Evolutionary conservation across 108 stramenopile genomes (phyloP).

Genomic region (Skeletonema potamos): DNA sequence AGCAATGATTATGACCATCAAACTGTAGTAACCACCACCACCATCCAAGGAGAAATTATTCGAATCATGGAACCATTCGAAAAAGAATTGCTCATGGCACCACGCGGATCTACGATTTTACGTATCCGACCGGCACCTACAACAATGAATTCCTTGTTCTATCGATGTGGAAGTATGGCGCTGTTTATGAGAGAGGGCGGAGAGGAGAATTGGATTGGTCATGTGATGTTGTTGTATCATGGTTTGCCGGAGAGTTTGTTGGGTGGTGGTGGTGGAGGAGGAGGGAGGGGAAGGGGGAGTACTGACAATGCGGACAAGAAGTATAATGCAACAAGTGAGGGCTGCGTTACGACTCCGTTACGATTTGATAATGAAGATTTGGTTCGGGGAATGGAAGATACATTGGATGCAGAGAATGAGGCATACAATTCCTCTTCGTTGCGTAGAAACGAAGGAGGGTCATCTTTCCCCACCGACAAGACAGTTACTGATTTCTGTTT

Average conservation of each 20-base stretch:
- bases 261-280: neutral
- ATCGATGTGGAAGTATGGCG: conserved; percentile 32
- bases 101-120: conserved; percentile 42
- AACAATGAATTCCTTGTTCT: conserved; percentile 2
- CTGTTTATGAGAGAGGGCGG: conserved; percentile 29
- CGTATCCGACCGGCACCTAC: conserved; percentile 64
- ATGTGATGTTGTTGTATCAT: conserved; percentile 30
- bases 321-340: conserved; percentile 9
- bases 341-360: conserved; percentile 44
- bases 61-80: conserved; percentile 64
- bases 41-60: conserved; percentile 30
- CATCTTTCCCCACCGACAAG: neutral
- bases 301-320: neutral
- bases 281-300: neutral
- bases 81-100: conserved; percentile 29
- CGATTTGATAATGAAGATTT: conserved; percentile 23
- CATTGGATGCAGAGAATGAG: conserved; percentile 27
- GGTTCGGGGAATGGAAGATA: conserved; percentile 12
- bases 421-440: conserved; percentile 14
- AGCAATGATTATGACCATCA: neutral
- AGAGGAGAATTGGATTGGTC: neutral
- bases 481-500: conserved; percentile 42
- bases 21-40: conserved; percentile 8
- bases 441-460: neutral
- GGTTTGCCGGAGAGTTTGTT: conserved; percentile 14